Conservation (phyloP, 768 basidiomycete species). For the Hygrocybe punicea region DNA sequence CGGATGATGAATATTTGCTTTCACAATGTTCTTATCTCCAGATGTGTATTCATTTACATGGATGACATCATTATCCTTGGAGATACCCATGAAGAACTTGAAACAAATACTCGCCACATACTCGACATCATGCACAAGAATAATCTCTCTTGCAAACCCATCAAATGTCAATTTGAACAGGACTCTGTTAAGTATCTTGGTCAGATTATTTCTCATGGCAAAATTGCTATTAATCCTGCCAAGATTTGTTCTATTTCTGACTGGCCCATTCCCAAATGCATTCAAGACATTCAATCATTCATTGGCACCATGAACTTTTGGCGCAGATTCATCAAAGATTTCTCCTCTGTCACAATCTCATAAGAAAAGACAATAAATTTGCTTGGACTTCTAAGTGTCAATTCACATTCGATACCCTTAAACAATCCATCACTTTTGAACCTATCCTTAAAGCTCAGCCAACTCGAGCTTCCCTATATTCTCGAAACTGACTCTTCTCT, state of each 20-base stretch:
- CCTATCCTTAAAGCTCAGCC: background rate
- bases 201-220: conserved; percentile 9
- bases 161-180: too few relatives aligned
- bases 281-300: conserved; percentile 33
- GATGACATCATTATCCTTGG: too few relatives aligned
- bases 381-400: conserved; percentile 13
- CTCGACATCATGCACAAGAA: too few relatives aligned
- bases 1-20: too few relatives aligned
- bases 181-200: too few relatives aligned
- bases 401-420: conserved; percentile 25
- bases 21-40: too few relatives aligned
- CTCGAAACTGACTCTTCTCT: conserved; percentile 28
- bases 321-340: conserved; percentile 34
- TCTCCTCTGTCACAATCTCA: conserved; percentile 30
- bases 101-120: too few relatives aligned
- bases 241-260: conserved; percentile 31
- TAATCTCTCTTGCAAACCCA: too few relatives aligned
- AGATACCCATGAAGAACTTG: too few relatives aligned
- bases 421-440: conserved; percentile 12
- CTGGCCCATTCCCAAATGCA: conserved; percentile 28
- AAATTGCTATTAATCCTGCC: conserved; percentile 29
- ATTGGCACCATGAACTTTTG: conserved; percentile 41
- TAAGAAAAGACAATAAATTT: conserved; percentile 19
- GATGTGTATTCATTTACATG: too few relatives aligned
- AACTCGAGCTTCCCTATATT: background rate